Evolutionary conservation across 129 eudicot species (phyloP), one percentile per base, ranked within the genome.

Genomic region (Flaveria brownii): DNA sequence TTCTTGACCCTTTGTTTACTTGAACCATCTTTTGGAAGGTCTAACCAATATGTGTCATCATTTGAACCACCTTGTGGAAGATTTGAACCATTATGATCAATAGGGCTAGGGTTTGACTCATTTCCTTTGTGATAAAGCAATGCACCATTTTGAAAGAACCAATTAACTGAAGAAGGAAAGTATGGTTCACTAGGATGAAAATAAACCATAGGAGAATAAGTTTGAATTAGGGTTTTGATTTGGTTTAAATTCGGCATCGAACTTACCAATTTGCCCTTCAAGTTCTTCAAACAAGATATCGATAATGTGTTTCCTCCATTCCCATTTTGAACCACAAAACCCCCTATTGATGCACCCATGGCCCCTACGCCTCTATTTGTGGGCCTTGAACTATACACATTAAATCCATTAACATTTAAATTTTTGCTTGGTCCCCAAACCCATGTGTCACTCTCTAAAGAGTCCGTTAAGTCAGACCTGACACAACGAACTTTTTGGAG

Each of bases 101-200:
- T 83, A 57, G 71, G 70, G 39, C 22, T 69, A 6, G 90, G 88
- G 25, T 72, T 83, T 2, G 88, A 75, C 76, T 85, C 86, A 18
- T 78, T 81, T 8, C 85, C 86, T 83, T 75, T 70, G 26, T 83
- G 77, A 69, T 80, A 85, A 14, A 88, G 74, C 36, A 83, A 75
- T 77, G 88, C 90, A 28, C 92, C 92, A 55, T 88, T 85, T 67
- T 59, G 30, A 59, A 85, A 88, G 82, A 83, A 88, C 92, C 92
- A 88, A 54, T 75, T 45, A 42, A 88, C 92, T 0, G 86, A 71
- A 15, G 92, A 85, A 9, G 92, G 90, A 4, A 80, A 68, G 77
- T 73, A 88, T 15, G 59, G 62, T 42, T 88, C 92, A 30, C 43
- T 54, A 14, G 92, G 92, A 47, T 88, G 90, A 64, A 80, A 70